phyloP scores from a whole-genome alignment of 768 basidiomycete genomes.

The Tricholoma furcatifolium region DNA sequence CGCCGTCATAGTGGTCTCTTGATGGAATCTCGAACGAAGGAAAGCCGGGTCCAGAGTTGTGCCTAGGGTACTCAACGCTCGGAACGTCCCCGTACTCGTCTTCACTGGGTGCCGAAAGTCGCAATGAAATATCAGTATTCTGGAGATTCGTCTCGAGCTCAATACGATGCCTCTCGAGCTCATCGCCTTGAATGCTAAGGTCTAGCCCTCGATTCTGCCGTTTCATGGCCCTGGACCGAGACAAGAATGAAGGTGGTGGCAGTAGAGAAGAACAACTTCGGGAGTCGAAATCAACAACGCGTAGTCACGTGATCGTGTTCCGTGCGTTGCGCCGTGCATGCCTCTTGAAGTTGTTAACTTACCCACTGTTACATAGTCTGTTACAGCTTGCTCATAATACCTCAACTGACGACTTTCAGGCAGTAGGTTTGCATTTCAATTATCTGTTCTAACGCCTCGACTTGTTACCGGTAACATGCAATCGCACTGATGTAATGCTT shows the following conservation, averaged over 20 bases:
- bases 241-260: conserved; percentile 15
- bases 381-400: no score
- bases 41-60: conserved; percentile 59
- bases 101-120: conserved; percentile 54
- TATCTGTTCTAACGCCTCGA: no score
- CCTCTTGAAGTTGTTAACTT: not conserved
- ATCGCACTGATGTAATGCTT: no score
- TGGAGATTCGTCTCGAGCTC: conserved; percentile 79
- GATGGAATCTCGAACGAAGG: conserved; percentile 61
- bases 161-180: conserved; percentile 73
- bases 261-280: not conserved
- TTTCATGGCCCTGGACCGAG: conserved; percentile 28
- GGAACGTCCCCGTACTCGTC: conserved; percentile 40
- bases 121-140: conserved; percentile 69
- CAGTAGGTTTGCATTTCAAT: no score
- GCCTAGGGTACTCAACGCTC: conserved; percentile 72
- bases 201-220: conserved; percentile 36
- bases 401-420: no score
- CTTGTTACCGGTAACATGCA: no score
- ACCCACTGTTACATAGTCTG: no score
- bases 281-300: conserved; percentile 18
- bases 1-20: conserved; percentile 54
- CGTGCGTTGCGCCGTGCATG: not conserved
- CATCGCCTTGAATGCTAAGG: conserved; percentile 63
- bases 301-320: conserved; percentile 15